These are phyloP conservation scores for Hypholoma sublateritium DNA, from an alignment of 768 basidiomycete species.

Conservation along the genomic window DNA sequence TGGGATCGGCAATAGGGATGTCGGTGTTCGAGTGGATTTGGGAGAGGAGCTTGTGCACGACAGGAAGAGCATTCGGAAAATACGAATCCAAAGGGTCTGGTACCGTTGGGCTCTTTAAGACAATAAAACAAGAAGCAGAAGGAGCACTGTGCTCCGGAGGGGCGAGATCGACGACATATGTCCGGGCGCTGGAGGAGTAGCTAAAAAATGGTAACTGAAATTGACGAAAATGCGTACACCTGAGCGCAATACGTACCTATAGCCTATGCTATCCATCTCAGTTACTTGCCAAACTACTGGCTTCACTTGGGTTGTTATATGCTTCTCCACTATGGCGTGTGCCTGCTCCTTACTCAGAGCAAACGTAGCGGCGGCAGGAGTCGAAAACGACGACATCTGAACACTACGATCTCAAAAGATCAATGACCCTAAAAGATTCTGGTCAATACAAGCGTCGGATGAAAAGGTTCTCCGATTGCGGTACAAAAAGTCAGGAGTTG, in stretches of 20 bases:
- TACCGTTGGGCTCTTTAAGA: constrained; percentile 2
- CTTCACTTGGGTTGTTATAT: neutral
- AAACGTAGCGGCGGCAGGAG: neutral
- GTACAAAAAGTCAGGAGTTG: too few relatives aligned
- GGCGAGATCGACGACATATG: constrained; percentile 23
- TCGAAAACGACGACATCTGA: neutral
- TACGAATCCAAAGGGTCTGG: constrained; percentile 14
- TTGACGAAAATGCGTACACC: neutral
- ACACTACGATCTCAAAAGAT: too few relatives aligned
- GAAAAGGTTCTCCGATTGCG: too few relatives aligned
- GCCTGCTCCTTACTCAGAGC: neutral
- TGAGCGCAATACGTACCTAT: constrained; percentile 18
- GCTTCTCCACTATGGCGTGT: neutral
- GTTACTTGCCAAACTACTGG: constrained; percentile 7
- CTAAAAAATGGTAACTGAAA: constrained; percentile 6
- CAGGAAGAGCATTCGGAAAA: constrained; percentile 28
- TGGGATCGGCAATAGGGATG: constrained; percentile 49
- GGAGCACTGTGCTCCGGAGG: neutral
- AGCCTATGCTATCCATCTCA: constrained; percentile 23
- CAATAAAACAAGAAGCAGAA: constrained; percentile 15
- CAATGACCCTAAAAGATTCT: too few relatives aligned
- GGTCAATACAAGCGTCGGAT: too few relatives aligned
- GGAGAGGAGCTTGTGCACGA: constrained; percentile 21
- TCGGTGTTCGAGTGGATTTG: constrained; percentile 39
- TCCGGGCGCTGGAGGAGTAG: constrained; percentile 16